phyloP scores from a whole-genome alignment of 495 filamentous ascomycete species.

The Penicillium alfredii region DNA sequence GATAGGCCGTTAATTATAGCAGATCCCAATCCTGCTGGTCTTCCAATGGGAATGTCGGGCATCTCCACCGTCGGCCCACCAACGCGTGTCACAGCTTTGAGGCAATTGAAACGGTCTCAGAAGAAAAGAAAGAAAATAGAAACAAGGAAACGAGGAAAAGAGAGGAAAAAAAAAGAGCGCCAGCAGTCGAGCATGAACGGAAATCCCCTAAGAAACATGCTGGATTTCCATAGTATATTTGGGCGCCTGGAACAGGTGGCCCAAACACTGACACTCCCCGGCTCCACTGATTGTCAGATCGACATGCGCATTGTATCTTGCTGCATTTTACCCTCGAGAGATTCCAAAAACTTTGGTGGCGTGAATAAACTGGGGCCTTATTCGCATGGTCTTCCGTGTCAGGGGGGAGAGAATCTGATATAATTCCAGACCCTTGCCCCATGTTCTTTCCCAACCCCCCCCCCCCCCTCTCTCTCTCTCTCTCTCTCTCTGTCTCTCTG shows the following conservation, averaged over 20 bases:
- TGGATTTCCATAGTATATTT: too few relatives aligned
- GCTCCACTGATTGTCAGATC: conserved; percentile 16
- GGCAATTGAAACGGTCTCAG: too few relatives aligned
- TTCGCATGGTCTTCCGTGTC: conserved; percentile 12
- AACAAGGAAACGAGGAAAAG: too few relatives aligned
- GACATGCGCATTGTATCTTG: conserved; percentile 9
- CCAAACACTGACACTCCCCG: too few relatives aligned
- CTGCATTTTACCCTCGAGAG: conserved; percentile 20
- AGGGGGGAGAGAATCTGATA: conserved; percentile 5
- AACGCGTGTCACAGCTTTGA: conserved; percentile 27
- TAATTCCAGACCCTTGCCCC: conserved; percentile 9
- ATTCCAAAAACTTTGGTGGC: conserved; percentile 19
- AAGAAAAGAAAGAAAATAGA: background rate
- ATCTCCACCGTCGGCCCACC: conserved; percentile 19
- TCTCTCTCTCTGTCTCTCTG: too few relatives aligned
- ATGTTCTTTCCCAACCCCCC: conserved; percentile 16
- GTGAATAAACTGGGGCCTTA: too few relatives aligned
- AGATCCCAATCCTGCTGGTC: conserved; percentile 10
- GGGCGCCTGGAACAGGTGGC: too few relatives aligned
- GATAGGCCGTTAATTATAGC: conserved; percentile 13
- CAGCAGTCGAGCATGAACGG: too few relatives aligned
- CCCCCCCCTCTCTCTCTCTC: conserved; percentile 7
- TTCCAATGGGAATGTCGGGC: conserved; percentile 18
- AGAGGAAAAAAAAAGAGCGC: too few relatives aligned
- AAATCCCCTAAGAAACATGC: background rate